Base-by-base conservation (phyloP, 1,284 basidiomycete species). In the Stereum hirsutum region DNA sequence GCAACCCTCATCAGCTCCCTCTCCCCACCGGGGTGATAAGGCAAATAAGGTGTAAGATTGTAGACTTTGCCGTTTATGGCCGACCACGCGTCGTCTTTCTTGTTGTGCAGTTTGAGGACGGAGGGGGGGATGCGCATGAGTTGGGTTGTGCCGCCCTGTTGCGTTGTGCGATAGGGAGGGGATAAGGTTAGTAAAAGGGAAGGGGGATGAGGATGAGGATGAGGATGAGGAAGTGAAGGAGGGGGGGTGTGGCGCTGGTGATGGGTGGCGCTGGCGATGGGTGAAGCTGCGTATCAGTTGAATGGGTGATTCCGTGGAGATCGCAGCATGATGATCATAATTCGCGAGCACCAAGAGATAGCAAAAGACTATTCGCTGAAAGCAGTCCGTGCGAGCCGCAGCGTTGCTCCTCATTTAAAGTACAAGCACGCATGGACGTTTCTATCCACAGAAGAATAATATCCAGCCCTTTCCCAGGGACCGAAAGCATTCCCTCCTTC, bases 1-100 rank as follows among this genome's bases (percentile, higher is more conserved):
- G 95, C 95, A 12, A 88, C 87, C n/a, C 95, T 77, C 89, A 99
- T 89, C 32, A 99, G 68, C 58, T 98, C 91, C 52, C 83, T 82
- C 63, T 86, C 89, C 6, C 95, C 96, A 10, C 95, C 95, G 0
- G 95, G 95, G 59, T 99, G 96, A 56, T 86, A 99, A 1, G 81
- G 70, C 5, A 97, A 63, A 61, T 98, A 99, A 0, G 88, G 79
- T 2, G 93, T 95, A 39, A 99, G 88, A 60, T 99, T 97, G 68
- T 99, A 99, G 19, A 99, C 93, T 58, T 89, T 94, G 38, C 93
- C 93, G 52, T 86, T 81, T 64, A 98, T 85, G 0, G 81, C 84
- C 5, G 91, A 81, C 95, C 95, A 99, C 1, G 91, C 93, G 61
- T 99, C 93, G 40, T 87, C 81, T n/a, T 65, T 70, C 30, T 73